Base-by-base conservation (phyloP, 2,329 filamentous ascomycete genomes). In the Paracorniculantispora psalliotae region DNA sequence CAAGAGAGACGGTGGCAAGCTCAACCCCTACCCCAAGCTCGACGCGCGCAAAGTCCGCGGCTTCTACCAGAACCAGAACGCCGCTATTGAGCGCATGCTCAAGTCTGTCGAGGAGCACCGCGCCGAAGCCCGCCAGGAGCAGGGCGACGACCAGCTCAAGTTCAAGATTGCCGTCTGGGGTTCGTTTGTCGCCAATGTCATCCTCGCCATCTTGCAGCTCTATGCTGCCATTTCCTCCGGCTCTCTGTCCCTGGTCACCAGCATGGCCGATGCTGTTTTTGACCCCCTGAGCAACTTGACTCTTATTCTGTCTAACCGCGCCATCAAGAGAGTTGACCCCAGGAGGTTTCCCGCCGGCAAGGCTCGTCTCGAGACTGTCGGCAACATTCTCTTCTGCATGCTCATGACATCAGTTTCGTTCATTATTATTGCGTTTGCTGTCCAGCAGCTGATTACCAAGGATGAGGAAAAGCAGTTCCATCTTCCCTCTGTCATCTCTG, bases 331-430 rank as follows among this genome's bases (percentile, higher is more conserved):
- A 56, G 93, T 97, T 41, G 92, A 99, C 67, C 84, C 90, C 2
- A 84, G 87, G 54, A 88, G 89, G 49, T 99, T 96, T 70, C 93
- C 93, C 0, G 92, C 90, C 0, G 93, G 93, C 63, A 97, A 96
- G 72, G 92, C 92, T 5, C 88, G 94, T 30, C 90, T 99, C 62
- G 93, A 97, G 75, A 97, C 92, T 0, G 90, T 92, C 0, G 94
- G 94, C 55, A 99, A 97, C 69, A 97, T 97, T 64, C 86, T 89
- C 61, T 99, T 99, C 74, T 96, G 92, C 75, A 96, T 96, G 73
- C 80, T 99, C 66, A 97, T 99, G 94, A 92, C 87, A 21, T 80
- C 91, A 10, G 93, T 97, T 8, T 96, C 92, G 0, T 80, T 96
- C 64, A 91, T 97, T 68, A 85, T 99, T 59, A 94, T 99, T 67